phyloP scores from a whole-genome alignment of 139 green algal genomes.

The Chlorella sp. region DNA sequence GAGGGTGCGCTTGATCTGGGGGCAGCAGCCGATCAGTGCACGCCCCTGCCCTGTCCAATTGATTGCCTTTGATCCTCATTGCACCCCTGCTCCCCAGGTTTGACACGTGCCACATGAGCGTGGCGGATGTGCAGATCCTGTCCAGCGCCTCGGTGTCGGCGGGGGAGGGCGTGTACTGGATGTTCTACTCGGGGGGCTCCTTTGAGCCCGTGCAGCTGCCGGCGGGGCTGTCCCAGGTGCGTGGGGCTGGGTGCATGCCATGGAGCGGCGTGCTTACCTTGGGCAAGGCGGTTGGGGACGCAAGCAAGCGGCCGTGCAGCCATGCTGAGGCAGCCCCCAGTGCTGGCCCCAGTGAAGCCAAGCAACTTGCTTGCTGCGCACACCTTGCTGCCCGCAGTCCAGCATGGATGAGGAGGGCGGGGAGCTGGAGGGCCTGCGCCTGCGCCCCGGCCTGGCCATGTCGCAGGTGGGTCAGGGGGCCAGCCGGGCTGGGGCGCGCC shows the following conservation, averaged over 20 bases:
- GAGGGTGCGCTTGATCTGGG: too few species aligned
- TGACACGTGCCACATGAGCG: slow-evolving; percentile 86
- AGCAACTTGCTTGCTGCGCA: not conserved
- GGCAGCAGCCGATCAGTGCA: too few species aligned
- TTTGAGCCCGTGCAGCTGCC: slow-evolving; percentile 68
- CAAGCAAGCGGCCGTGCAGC: too few species aligned
- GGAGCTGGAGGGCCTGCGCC: slow-evolving; percentile 72
- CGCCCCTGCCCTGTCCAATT: too few species aligned
- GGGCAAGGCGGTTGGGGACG: too few species aligned
- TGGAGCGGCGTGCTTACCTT: too few species aligned
- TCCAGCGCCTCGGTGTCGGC: slow-evolving; percentile 62
- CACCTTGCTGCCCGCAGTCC: not conserved
- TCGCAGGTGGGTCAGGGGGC: slow-evolving; percentile 15
- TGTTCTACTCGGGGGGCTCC: slow-evolving; percentile 92
- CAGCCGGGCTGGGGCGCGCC: too few species aligned
- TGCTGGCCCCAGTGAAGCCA: too few species aligned
- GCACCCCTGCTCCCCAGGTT: slow-evolving; percentile 45
- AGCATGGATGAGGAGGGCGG: not conserved
- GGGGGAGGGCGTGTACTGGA: slow-evolving; percentile 95
- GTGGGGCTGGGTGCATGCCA: not conserved
- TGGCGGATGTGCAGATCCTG: slow-evolving; percentile 91
- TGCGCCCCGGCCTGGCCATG: slow-evolving; percentile 87
- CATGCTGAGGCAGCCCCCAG: too few species aligned
- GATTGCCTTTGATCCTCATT: too few species aligned
- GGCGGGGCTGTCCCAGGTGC: slow-evolving; percentile 38